Evolutionary conservation across 2,329 filamentous ascomycete species (phyloP).

Genomic region (Claviceps paspali): DNA sequence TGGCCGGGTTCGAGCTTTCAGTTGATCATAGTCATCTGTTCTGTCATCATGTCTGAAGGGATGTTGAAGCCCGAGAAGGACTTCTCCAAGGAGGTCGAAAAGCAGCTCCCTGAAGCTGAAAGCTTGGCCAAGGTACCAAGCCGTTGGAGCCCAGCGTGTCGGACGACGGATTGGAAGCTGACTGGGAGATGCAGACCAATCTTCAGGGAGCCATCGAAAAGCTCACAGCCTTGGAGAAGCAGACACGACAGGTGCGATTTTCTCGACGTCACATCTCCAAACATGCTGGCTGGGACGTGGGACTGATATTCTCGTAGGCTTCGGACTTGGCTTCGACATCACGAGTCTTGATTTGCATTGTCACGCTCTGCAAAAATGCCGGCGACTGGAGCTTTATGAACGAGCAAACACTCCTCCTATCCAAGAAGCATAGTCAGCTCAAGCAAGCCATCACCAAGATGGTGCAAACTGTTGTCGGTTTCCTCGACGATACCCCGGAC

Average conservation of each 20-base stretch:
- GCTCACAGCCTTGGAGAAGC: constrained; percentile 82
- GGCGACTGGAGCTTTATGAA: constrained; percentile 91
- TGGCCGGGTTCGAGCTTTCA: too few relatives aligned
- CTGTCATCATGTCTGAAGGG: constrained; percentile 58
- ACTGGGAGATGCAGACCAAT: constrained; percentile 41
- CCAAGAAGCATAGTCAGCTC: constrained; percentile 99
- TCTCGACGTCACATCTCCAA: constrained; percentile 6
- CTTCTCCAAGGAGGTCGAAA: constrained; percentile 91
- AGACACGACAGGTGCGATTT: constrained; percentile 70
- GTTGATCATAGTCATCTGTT: constrained; percentile 1
- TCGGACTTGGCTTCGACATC: constrained; percentile 95
- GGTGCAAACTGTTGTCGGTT: constrained; percentile 91
- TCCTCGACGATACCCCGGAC: constrained; percentile 73
- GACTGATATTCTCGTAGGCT: constrained; percentile 38
- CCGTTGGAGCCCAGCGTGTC: too few relatives aligned
- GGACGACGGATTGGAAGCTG: constrained; percentile 19
- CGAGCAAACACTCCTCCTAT: constrained; percentile 87
- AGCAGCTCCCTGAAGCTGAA: constrained; percentile 80
- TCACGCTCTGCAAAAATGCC: constrained; percentile 85
- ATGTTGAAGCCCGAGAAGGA: constrained; percentile 93
- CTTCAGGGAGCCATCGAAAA: constrained; percentile 85
- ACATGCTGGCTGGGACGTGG: constrained; percentile 8
- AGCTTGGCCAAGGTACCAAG: constrained; percentile 61
- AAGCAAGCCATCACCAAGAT: constrained; percentile 98
- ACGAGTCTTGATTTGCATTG: constrained; percentile 70